Evolutionary conservation across 345 rosid species (phyloP), one percentile per base, ranked within the genome.

Genomic region (Garcia nutans): DNA sequence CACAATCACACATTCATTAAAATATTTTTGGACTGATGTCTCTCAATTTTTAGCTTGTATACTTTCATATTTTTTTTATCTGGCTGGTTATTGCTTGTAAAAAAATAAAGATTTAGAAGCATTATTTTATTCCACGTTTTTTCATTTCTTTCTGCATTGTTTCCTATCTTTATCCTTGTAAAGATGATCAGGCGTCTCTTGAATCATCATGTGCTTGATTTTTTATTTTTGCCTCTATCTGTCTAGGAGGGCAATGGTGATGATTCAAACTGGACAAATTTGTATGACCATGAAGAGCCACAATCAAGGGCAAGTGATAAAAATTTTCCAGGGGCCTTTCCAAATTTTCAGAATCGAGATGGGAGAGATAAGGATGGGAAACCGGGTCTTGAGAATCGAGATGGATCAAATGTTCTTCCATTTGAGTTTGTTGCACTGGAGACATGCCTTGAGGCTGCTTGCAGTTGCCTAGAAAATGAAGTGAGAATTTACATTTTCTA

Each of bases 401-500:
- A 92, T 75, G 86, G 88, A 13, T 69, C 83, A 19, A 87, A 80
- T 79, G 79, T 85, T 79, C 90, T 87, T 70, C 94, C 94, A 0
- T 90, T 87, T 75, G 92, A 90, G 76, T 90, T 88, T 79, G 88
- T 90, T 77, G 92, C 92, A 5, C 70, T 88, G 84, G 92, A 90
- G 78, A 89, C 92, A 41, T 85, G 90, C 79, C 87, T 90, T 70
- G 95, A 90, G 84, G 92, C 91, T 78, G 86, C 89, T 58, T 90
- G 94, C 67, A 79, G 89, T 77, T 87, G 91, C 87, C 81, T 88
- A 67, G 92, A 90, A 64, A 87, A 70, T 79, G 94, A 88, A 78
- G 94, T 86, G 64, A 84, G 45, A 23, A 10, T 57, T 77, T n/a
- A 42, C 10, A 1, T 65, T 41, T 76, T 15, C 85, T 77, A 6